Conservation (phyloP, 108 stramenopile species). For the Nitzschia palea region DNA sequence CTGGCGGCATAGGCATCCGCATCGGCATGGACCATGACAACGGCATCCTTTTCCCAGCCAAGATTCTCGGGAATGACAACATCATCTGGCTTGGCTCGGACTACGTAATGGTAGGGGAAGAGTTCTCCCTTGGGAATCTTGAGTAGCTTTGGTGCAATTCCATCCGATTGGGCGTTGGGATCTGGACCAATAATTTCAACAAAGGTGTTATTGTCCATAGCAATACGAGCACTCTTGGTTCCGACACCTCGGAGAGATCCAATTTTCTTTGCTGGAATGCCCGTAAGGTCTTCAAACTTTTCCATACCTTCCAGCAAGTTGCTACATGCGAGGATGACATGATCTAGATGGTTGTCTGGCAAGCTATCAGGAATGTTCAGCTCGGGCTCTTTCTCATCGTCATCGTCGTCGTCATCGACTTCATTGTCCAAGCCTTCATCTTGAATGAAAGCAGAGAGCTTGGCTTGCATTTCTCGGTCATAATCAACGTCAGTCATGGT, state of each 20-base stretch:
- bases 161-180: neutral
- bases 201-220: constrained; percentile 19
- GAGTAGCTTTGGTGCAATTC: constrained; percentile 5
- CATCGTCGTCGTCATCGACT: constrained; percentile 16
- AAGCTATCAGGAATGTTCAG: constrained; percentile 16
- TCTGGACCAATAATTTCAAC: constrained; percentile 40
- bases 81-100: constrained; percentile 21
- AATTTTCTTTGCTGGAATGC: constrained; percentile 19
- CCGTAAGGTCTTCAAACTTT: constrained; percentile 32
- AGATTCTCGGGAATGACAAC: constrained; percentile 9
- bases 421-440: constrained; percentile 15
- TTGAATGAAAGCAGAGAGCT: constrained; percentile 19
- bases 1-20: constrained; percentile 4
- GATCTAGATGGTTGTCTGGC: constrained; percentile 21
- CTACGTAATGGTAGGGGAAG: constrained; percentile 35
- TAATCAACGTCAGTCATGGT: neutral
- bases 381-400: constrained; percentile 11
- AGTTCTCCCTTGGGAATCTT: constrained; percentile 22
- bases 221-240: constrained; percentile 30
- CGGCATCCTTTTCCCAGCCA: constrained; percentile 23
- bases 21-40: constrained; percentile 31
- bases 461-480: constrained; percentile 18
- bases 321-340: constrained; percentile 25
- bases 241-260: constrained; percentile 28
- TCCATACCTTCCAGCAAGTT: constrained; percentile 25